Percentiles rank a stretch among this genome's conserved stretches.
Evolutionary conservation across 176 grass and related monocot species (phyloP).

Genomic region (Carex scoparia): DNA sequence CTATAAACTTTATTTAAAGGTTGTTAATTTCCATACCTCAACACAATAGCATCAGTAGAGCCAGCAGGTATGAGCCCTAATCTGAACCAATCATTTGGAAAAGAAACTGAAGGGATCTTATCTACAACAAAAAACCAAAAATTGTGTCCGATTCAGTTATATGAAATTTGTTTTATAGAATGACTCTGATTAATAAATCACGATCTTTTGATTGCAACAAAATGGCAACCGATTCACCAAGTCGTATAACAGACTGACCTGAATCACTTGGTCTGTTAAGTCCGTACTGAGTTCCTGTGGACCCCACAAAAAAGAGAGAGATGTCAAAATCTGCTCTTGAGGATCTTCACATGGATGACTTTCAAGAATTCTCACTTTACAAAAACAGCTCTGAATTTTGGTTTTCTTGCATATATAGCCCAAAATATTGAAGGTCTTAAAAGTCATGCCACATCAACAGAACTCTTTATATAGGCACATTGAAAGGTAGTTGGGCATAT

Average conservation of each 20-base stretch:
- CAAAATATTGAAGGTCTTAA: background rate
- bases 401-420: constrained; percentile 8
- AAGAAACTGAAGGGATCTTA: constrained; percentile 42
- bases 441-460: background rate
- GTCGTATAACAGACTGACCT: constrained; percentile 15
- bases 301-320: constrained; percentile 13
- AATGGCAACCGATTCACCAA: background rate
- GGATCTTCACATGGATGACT: background rate
- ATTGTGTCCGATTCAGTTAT: background rate
- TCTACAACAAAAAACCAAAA: constrained; percentile 39
- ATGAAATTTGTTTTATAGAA: constrained; percentile 12
- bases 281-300: constrained; percentile 24
- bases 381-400: background rate
- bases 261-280: background rate
- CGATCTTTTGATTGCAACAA: background rate
- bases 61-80: constrained; percentile 92
- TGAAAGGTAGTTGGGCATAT: background rate
- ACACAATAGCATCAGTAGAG: constrained; percentile 93
- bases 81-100: constrained; percentile 93
- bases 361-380: background rate
- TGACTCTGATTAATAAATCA: constrained; percentile 12
- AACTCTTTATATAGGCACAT: background rate
- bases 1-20: background rate
- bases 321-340: background rate
- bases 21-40: constrained; percentile 47